Evolutionary conservation across 2,329 filamentous ascomycete genomes (phyloP).

Genomic region (Colletotrichum lentis): DNA sequence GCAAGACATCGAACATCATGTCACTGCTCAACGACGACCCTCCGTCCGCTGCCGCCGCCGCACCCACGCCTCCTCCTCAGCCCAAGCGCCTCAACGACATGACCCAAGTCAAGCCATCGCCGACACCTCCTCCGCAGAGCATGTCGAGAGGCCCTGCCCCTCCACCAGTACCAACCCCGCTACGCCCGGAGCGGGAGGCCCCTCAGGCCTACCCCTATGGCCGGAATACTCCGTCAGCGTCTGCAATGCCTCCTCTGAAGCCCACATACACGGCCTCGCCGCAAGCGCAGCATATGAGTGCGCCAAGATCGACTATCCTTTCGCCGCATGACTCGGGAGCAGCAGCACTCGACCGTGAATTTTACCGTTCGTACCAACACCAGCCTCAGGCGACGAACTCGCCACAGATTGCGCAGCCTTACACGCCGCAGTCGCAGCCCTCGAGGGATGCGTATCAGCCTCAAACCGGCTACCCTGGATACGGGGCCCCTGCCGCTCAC

Average conservation of each 20-base stretch:
- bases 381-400: constrained; percentile 53
- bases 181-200: constrained; percentile 61
- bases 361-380: constrained; percentile 55
- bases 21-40: constrained; percentile 69
- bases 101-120: constrained; percentile 53
- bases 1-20: constrained; percentile 71
- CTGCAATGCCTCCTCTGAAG: constrained; percentile 64
- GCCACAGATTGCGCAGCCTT: constrained; percentile 58
- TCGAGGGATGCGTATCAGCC: constrained; percentile 53
- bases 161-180: constrained; percentile 51
- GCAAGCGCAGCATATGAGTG: constrained; percentile 56
- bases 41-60: constrained; percentile 50
- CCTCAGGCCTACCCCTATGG: constrained; percentile 58
- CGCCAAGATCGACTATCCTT: constrained; percentile 55
- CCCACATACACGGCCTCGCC: constrained; percentile 61
- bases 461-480: constrained; percentile 54
- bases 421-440: constrained; percentile 52
- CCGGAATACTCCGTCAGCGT: constrained; percentile 50
- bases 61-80: constrained; percentile 40
- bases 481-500: constrained; percentile 50
- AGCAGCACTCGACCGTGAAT: constrained; percentile 55
- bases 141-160: constrained; percentile 53
- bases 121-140: constrained; percentile 59
- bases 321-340: constrained; percentile 51
- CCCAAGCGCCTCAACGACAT: constrained; percentile 62